These are phyloP conservation scores for Capsicum rhomboideum DNA, from an alignment of 257 asterid species.

Conservation along the genomic window DNA sequence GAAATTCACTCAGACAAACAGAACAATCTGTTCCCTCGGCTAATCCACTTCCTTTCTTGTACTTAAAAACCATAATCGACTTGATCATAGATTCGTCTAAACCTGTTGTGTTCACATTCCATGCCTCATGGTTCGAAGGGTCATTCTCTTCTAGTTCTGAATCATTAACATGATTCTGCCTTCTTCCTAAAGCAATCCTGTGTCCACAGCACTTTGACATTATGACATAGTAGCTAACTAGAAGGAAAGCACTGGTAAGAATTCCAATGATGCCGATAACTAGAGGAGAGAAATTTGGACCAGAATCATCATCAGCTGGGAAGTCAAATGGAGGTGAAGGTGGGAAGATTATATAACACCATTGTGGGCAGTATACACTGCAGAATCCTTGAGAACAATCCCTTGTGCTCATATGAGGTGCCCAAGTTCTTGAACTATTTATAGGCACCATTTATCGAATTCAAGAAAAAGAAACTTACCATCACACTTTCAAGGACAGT, in stretches of 20 bases:
- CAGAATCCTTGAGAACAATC: constrained; percentile 52
- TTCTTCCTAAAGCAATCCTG: constrained; percentile 11
- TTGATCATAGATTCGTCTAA: constrained; percentile 33
- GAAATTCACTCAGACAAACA: constrained; percentile 49
- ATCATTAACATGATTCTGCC: constrained; percentile 1
- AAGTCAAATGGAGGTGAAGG: constrained; percentile 40
- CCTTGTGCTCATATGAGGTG: constrained; percentile 28
- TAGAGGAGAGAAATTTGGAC: constrained; percentile 32
- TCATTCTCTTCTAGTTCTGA: constrained; percentile 15
- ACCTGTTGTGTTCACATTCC: constrained; percentile 24
- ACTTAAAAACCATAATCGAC: constrained; percentile 28
- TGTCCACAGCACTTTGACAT: constrained; percentile 32
- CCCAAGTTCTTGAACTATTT: constrained; percentile 29
- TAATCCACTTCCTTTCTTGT: constrained; percentile 21
- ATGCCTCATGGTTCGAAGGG: constrained; percentile 15
- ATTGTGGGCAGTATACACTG: constrained; percentile 42
- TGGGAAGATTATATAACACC: constrained; percentile 40
- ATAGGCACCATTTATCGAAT: constrained; percentile 13
- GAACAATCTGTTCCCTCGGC: constrained; percentile 34
- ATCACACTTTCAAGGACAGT: not conserved
- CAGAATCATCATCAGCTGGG: constrained; percentile 12
- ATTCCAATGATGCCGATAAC: constrained; percentile 36
- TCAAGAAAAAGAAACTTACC: not conserved
- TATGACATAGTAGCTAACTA: constrained; percentile 41
- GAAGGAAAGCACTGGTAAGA: constrained; percentile 36